Percentiles rank a stretch among this genome's conserved stretches.
These are phyloP conservation scores for Podospora conica DNA, from an alignment of 495 filamentous ascomycete genomes.

Conservation along the genomic window DNA sequence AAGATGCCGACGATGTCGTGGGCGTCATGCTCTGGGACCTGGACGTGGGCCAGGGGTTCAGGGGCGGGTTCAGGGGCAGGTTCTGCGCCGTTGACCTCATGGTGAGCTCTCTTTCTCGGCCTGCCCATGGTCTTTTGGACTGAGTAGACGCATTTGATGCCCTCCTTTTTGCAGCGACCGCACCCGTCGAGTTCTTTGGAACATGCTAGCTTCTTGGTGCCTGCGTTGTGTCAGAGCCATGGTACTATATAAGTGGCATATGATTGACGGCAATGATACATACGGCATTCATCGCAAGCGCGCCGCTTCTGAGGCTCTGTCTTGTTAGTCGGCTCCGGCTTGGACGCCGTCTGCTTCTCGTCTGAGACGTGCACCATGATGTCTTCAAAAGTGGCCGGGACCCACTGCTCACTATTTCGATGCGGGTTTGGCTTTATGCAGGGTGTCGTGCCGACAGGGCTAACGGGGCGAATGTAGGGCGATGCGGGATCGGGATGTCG, in stretches of 20 bases:
- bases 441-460: neutral
- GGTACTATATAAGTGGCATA: neutral
- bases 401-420: neutral
- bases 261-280: conserved; percentile 18
- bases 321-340: neutral
- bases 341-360: neutral
- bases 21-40: neutral
- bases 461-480: neutral
- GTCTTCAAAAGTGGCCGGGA: neutral
- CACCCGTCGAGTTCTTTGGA: conserved; percentile 53
- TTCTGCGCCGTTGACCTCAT: conserved; percentile 21
- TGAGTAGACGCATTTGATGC: conserved; percentile 52
- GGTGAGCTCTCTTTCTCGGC: conserved; percentile 49
- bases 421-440: neutral
- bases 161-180: conserved; percentile 48
- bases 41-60: neutral
- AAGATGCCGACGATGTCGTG: conserved; percentile 1
- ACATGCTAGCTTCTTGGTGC: conserved; percentile 55
- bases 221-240: conserved; percentile 27
- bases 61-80: neutral
- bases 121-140: conserved; percentile 57
- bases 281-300: conserved; percentile 61
- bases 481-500: neutral
- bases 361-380: neutral
- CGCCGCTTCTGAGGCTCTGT: conserved; percentile 37